A percentile compares a stretch with the other conserved stretches of the same genome.
Evolutionary conservation across 768 basidiomycete genomes (phyloP).

Genomic region (Hygrophoropsis aurantiaca): DNA sequence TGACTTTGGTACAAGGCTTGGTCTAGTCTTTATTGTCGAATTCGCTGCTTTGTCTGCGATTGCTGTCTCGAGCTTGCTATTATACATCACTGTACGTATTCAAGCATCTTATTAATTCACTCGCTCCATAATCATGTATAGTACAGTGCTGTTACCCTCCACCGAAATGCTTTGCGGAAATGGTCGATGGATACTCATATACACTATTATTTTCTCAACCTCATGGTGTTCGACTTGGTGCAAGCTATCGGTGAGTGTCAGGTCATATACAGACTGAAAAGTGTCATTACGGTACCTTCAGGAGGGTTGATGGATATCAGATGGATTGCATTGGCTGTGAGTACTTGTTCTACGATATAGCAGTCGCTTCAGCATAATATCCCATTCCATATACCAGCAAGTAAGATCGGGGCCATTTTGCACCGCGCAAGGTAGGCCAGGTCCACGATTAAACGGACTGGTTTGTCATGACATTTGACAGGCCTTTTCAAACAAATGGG

Average conservation of each 20-base stretch:
- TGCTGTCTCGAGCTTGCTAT: constrained; percentile 24
- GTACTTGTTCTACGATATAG: too few species aligned
- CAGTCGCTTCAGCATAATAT: too few species aligned
- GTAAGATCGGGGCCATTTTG: constrained; percentile 31
- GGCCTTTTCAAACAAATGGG: constrained; percentile 39
- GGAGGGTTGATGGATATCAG: constrained; percentile 38
- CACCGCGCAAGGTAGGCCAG: constrained; percentile 32
- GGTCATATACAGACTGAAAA: not conserved
- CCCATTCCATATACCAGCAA: constrained; percentile 15
- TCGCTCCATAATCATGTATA: constrained; percentile 5
- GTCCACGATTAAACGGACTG: too few species aligned
- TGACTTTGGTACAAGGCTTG: constrained; percentile 24
- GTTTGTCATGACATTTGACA: constrained; percentile 8
- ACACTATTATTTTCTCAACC: constrained; percentile 33
- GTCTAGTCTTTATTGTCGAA: constrained; percentile 30
- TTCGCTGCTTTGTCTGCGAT: constrained; percentile 27
- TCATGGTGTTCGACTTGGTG: constrained; percentile 31
- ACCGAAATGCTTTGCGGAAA: constrained; percentile 20
- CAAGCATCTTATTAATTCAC: not conserved
- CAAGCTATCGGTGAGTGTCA: constrained; percentile 30
- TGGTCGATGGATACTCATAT: constrained; percentile 33
- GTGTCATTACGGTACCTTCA: constrained; percentile 10
- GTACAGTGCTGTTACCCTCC: constrained; percentile 27
- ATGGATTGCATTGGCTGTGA: constrained; percentile 34
- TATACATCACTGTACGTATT: constrained; percentile 28